Base-by-base conservation (phyloP, 495 filamentous ascomycete species). In the Aspergillus egyptiacus region DNA sequence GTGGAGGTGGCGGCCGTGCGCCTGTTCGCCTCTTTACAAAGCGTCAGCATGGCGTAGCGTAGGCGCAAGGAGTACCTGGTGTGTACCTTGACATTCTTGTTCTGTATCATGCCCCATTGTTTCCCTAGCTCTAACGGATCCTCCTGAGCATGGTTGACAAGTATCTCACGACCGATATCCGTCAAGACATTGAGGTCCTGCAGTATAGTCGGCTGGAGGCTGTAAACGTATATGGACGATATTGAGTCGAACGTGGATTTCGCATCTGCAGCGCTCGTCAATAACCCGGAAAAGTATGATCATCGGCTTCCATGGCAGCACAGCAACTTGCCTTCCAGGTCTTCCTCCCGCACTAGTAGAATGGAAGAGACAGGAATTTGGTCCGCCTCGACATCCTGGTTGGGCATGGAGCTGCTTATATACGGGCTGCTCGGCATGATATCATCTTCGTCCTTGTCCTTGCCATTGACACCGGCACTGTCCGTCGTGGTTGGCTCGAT, bases 201-300 rank as follows among this genome's bases (percentile, higher is more conserved):
- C 7, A 89, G 65, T 2, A 79, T 71, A 23, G 80, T 74, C 1
- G 86, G 78, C 28, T 84, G 84, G 32, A 97, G 54, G 60, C 89
- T 95, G 66, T 97, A 97, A 38, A 97, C 68, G 59, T 96, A 88
- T 45, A 95, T 82, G 3, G 84, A 86, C 0, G 71, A 73, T 47
- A 95, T 80, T 18, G 79, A 72, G 30, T 84, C 72, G 50, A 89
- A 95, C 11, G 79, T 77, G 13, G 71, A 62, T 49, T 89, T 83
- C 1, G 75, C 70, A 63, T 80, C 89, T 95, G 52, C 15, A 20
- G 15, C 7, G n/a, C 11, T 13, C 17, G 35, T 56, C 48, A 57
- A 39, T 23, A 27, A 22, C 14, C n/a, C 6, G 28, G 5, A 19
- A 18, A 17, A 9, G 18, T 24, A 9, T 30, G 11, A 32, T 19